These are phyloP conservation scores for Stephanodiscus minutulus DNA, from an alignment of 108 stramenopile genomes.

Conservation along the genomic window DNA sequence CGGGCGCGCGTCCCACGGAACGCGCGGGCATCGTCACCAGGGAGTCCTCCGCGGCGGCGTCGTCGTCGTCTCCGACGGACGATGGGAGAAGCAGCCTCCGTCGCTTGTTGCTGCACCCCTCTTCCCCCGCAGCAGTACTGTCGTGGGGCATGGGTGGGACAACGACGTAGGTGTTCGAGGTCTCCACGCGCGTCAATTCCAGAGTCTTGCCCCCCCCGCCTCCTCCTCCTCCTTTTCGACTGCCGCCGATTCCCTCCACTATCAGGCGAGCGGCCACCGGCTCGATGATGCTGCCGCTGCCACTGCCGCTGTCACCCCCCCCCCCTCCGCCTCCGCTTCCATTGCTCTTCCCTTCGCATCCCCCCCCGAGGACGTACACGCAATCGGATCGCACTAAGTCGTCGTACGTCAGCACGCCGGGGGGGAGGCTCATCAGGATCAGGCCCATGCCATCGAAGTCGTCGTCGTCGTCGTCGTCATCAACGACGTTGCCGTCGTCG, in stretches of 20 bases:
- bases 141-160: conserved; percentile 31
- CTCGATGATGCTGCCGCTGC: conserved; percentile 18
- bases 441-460: conserved; percentile 22
- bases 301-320: background rate
- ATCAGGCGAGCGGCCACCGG: conserved; percentile 40
- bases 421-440: conserved; percentile 34
- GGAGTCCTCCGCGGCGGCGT: background rate
- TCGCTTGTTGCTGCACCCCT: background rate
- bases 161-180: conserved; percentile 46
- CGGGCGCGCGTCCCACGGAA: conserved; percentile 37
- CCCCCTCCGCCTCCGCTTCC: background rate
- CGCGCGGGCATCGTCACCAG: conserved; percentile 39
- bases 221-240: background rate
- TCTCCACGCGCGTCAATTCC: conserved; percentile 46
- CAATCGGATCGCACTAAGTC: conserved; percentile 15
- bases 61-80: background rate
- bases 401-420: conserved; percentile 25
- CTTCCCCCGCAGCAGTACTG: background rate
- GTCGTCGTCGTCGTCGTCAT: background rate
- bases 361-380: conserved; percentile 39
- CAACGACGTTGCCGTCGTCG: conserved; percentile 3
- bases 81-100: conserved; percentile 12
- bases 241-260: conserved; percentile 13
- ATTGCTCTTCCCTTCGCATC: conserved; percentile 7
- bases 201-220: conserved; percentile 26